Percentiles rank a stretch among this genome's conserved stretches.
Conservation (phyloP, 179 eudicot species). For the Silene coronaria region DNA sequence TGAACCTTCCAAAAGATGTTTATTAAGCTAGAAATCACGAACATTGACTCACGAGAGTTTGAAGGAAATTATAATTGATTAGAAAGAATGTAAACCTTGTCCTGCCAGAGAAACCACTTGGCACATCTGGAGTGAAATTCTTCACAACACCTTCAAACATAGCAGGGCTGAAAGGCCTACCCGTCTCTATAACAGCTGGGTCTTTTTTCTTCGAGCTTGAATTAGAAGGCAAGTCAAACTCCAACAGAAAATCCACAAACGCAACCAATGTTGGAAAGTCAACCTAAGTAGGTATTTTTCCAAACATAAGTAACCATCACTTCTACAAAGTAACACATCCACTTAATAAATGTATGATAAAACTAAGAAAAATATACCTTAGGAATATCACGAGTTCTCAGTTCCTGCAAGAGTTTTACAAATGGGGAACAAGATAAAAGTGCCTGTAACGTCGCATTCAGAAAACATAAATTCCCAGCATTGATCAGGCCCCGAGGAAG, state of each 20-base stretch:
- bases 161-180: constrained; percentile 68
- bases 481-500: constrained; percentile 83
- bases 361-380: constrained; percentile 63
- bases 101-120: constrained; percentile 67
- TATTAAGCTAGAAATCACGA: not conserved
- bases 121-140: constrained; percentile 81
- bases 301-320: not conserved
- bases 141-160: constrained; percentile 79
- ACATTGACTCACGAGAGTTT: not conserved
- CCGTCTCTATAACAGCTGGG: constrained; percentile 45
- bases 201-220: constrained; percentile 49
- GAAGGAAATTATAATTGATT: not conserved
- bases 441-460: constrained; percentile 87
- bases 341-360: too few relatives aligned
- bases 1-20: not conserved
- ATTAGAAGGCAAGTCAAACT: constrained; percentile 57
- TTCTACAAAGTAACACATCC: too few relatives aligned
- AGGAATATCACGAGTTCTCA: constrained; percentile 49
- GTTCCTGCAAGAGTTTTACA: constrained; percentile 64
- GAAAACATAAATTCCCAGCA: constrained; percentile 86
- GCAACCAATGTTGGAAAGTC: constrained; percentile 76
- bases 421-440: constrained; percentile 84
- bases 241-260: constrained; percentile 59
- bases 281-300: constrained; percentile 32
- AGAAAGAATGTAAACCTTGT: constrained; percentile 43